phyloP scores from a whole-genome alignment of 2,329 filamentous ascomycete genomes.

The Alternaria sp. region DNA sequence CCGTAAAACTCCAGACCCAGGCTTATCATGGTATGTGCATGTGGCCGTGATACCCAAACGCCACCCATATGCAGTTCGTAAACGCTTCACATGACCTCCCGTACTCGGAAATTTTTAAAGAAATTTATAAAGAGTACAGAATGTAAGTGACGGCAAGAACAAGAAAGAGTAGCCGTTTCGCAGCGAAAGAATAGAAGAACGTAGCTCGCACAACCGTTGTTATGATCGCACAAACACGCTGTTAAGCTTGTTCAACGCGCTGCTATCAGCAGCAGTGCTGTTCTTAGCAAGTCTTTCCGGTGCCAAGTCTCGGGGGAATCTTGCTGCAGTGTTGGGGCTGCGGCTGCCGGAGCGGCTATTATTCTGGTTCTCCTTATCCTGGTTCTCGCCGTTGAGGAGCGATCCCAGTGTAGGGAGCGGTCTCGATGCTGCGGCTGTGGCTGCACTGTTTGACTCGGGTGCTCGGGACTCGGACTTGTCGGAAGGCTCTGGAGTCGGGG shows the following conservation, averaged over 20 bases:
- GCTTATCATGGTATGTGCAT: constrained; percentile 6
- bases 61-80: constrained; percentile 41
- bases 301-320: constrained; percentile 44
- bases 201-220: neutral
- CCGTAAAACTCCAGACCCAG: constrained; percentile 13
- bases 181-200: neutral
- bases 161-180: neutral
- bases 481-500: constrained; percentile 41
- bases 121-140: constrained; percentile 4
- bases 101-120: constrained; percentile 3
- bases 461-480: constrained; percentile 55
- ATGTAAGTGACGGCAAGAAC: constrained; percentile 2
- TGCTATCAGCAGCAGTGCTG: constrained; percentile 44
- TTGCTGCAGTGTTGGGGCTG: constrained; percentile 49
- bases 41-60: constrained; percentile 28
- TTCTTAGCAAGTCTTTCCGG: constrained; percentile 45
- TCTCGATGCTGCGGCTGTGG: constrained; percentile 39
- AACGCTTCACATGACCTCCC: constrained; percentile 29
- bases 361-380: constrained; percentile 42
- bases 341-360: constrained; percentile 54
- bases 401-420: constrained; percentile 58
- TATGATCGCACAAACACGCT: constrained; percentile 46
- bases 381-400: constrained; percentile 44
- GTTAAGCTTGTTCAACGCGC: constrained; percentile 47
- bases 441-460: constrained; percentile 47